Evolutionary conservation across 306 rosid genomes (phyloP).

Genomic region (Acacia melanoxylon): DNA sequence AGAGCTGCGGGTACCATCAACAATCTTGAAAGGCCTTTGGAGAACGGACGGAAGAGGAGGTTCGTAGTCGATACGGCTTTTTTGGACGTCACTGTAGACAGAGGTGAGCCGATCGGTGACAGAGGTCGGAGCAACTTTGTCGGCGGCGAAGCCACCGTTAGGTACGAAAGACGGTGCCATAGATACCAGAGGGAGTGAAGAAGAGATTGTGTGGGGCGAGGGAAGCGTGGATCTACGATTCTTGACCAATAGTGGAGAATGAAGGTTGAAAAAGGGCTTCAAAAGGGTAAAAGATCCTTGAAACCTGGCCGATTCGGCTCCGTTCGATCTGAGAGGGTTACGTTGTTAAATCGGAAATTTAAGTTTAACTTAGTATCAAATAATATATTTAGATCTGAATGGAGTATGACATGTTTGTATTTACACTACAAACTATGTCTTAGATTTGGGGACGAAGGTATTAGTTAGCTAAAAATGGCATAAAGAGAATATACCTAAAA

Average conservation of each 20-base stretch:
- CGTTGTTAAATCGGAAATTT: background rate
- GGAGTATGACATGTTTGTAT: no score
- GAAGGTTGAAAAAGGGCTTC: slow-evolving; percentile 32
- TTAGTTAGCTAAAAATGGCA: background rate
- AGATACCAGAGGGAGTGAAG: background rate
- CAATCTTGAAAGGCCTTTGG: slow-evolving; percentile 59
- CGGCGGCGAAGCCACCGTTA: slow-evolving; percentile 46
- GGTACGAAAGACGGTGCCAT: slow-evolving; percentile 60
- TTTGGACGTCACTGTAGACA: slow-evolving; percentile 86
- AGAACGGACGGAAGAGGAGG: slow-evolving; percentile 94
- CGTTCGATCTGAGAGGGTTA: background rate
- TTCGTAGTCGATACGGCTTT: slow-evolving; percentile 70
- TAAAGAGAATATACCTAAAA: background rate
- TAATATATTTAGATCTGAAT: no score
- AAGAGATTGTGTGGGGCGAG: slow-evolving; percentile 1
- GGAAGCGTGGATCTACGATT: slow-evolving; percentile 28
- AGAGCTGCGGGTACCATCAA: slow-evolving; percentile 84
- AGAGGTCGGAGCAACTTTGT: slow-evolving; percentile 1
- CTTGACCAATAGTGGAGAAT: slow-evolving; percentile 26
- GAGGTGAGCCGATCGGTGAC: slow-evolving; percentile 57
- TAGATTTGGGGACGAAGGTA: no score
- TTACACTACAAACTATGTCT: no score
- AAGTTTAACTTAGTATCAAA: background rate
- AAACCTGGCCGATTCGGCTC: background rate
- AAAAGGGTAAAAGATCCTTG: background rate